Conservation (phyloP, 305 asterid genomes). For the Lippia alba region DNA sequence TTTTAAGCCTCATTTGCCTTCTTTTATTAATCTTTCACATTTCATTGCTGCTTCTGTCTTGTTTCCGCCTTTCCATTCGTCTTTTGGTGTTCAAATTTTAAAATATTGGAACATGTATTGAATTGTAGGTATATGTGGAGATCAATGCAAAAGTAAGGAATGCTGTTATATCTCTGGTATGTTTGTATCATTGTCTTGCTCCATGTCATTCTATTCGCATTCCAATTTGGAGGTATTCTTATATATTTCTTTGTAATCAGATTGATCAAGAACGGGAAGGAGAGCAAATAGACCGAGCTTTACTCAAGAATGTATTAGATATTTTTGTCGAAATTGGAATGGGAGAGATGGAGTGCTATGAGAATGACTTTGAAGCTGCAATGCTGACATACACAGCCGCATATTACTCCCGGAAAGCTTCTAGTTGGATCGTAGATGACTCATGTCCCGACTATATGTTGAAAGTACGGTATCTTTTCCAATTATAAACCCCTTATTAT, state of each 20-base stretch:
- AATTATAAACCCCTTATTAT: slow-evolving; percentile 4
- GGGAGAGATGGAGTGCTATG: slow-evolving; percentile 58
- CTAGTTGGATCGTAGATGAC: slow-evolving; percentile 85
- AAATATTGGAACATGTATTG: slow-evolving; percentile 26
- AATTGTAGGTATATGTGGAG: slow-evolving; percentile 73
- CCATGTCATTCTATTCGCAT: slow-evolving; percentile 15
- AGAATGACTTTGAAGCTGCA: slow-evolving; percentile 74
- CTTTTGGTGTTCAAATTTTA: slow-evolving; percentile 4
- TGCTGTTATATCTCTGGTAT: slow-evolving; percentile 47
- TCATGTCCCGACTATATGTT: slow-evolving; percentile 93
- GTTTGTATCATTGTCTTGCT: slow-evolving; percentile 64
- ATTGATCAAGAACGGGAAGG: slow-evolving; percentile 92
- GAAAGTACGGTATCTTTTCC: slow-evolving; percentile 48
- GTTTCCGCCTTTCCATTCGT: slow-evolving; percentile 19
- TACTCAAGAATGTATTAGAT: slow-evolving; percentile 77
- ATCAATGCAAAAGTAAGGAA: slow-evolving; percentile 68
- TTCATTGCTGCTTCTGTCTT: neutral
- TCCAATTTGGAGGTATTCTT: slow-evolving; percentile 27
- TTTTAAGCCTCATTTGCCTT: neutral
- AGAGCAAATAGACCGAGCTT: slow-evolving; percentile 81
- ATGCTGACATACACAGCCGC: slow-evolving; percentile 75
- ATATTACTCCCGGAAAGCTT: slow-evolving; percentile 87
- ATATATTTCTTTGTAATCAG: slow-evolving; percentile 36
- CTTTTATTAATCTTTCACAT: slow-evolving; percentile 1
- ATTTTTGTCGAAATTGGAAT: slow-evolving; percentile 53